phyloP scores from a whole-genome alignment of 75 land plant genomes.

The Pinus albicaulis region DNA sequence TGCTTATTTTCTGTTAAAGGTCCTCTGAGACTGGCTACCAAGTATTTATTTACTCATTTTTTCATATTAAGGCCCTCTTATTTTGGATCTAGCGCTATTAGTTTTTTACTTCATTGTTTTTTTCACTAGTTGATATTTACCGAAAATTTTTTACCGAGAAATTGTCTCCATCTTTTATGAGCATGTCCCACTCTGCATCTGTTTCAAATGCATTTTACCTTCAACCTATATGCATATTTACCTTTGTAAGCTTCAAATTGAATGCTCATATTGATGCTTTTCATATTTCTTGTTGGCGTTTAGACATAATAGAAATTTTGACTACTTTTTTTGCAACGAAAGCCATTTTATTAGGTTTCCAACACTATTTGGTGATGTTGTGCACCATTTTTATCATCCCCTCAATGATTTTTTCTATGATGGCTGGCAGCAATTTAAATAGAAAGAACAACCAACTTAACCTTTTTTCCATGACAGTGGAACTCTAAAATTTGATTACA shows the following conservation, averaged over 20 bases:
- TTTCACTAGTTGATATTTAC: too few species aligned
- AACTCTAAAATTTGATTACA: not conserved
- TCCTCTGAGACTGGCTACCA: too few species aligned
- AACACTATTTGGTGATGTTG: slow-evolving; percentile 90
- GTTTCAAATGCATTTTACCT: not conserved
- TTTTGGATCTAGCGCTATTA: too few species aligned
- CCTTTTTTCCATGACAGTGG: too few species aligned
- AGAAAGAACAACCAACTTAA: not conserved
- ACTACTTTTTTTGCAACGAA: slow-evolving; percentile 60
- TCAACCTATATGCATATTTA: not conserved
- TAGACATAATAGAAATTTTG: not conserved
- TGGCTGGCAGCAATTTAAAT: too few species aligned
- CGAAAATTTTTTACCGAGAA: too few species aligned
- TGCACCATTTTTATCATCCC: slow-evolving; percentile 93
- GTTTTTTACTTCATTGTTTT: too few species aligned
- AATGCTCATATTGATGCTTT: not conserved
- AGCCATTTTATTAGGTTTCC: slow-evolving; percentile 92
- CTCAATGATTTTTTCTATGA: slow-evolving; percentile 71
- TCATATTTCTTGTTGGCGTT: not conserved
- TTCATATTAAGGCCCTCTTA: not conserved
- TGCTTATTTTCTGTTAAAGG: too few species aligned
- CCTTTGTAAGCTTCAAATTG: not conserved
- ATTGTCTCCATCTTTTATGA: not conserved
- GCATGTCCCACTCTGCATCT: not conserved
- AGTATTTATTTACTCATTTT: not conserved